Evolutionary conservation across 1,139 yeast species (phyloP).

Genomic region (Kodamaea derodonti): DNA sequence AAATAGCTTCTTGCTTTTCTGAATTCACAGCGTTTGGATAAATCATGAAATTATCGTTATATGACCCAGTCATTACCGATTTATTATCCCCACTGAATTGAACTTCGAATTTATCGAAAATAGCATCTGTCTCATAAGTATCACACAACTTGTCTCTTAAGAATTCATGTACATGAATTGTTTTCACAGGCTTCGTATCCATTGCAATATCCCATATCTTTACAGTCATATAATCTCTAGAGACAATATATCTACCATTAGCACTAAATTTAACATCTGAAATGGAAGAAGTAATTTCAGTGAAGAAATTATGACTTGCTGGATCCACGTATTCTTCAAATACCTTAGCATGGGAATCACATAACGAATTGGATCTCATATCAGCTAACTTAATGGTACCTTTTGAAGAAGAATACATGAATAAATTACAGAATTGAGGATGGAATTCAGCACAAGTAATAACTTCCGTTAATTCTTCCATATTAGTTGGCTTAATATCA

Average conservation of each 20-base stretch:
- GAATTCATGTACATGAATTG: conserved; percentile 94
- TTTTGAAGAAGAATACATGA: conserved; percentile 95
- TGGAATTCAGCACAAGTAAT: conserved; percentile 98
- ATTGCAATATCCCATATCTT: conserved; percentile 98
- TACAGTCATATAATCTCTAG: conserved; percentile 95
- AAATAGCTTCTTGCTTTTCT: conserved; percentile 7
- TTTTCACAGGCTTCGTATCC: conserved; percentile 93
- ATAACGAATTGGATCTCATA: conserved; percentile 93
- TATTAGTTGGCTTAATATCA: conserved; percentile 95
- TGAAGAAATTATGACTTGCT: conserved; percentile 88
- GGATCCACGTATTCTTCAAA: conserved; percentile 95
- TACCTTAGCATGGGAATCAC: conserved; percentile 85
- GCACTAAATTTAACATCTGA: conserved; percentile 90
- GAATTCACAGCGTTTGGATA: conserved; percentile 73
- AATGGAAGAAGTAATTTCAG: conserved; percentile 93
- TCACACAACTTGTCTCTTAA: conserved; percentile 91
- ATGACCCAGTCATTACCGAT: conserved; percentile 94
- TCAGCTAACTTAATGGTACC: conserved; percentile 95
- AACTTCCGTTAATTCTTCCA: conserved; percentile 98
- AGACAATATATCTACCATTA: conserved; percentile 90
- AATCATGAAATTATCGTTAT: conserved; percentile 94
- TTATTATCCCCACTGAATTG: conserved; percentile 92
- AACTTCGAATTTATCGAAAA: conserved; percentile 96
- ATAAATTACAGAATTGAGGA: conserved; percentile 86
- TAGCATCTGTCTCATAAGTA: conserved; percentile 97